phyloP scores from a whole-genome alignment of 2,329 filamentous ascomycete genomes.

The Apiospora marii region DNA sequence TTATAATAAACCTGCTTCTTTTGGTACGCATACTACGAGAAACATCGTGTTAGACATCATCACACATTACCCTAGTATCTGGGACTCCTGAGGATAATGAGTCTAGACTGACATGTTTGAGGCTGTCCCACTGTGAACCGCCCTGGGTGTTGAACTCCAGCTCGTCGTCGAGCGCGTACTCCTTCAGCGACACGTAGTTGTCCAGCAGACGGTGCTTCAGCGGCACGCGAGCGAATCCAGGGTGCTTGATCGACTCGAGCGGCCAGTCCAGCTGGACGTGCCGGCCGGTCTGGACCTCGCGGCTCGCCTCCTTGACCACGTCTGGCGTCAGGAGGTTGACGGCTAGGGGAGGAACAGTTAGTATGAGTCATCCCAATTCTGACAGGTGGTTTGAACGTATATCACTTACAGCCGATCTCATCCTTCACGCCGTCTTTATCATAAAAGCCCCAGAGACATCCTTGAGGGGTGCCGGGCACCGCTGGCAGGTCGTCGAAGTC shows the following conservation, averaged over 20 bases:
- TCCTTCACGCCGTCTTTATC: neutral
- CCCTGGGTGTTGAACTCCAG: slow-evolving; percentile 29
- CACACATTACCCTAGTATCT: neutral
- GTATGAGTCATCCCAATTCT: neutral
- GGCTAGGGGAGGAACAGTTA: neutral
- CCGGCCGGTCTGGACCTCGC: neutral
- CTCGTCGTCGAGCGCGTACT: slow-evolving; percentile 6
- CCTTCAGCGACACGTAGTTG: neutral
- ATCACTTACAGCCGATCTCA: neutral
- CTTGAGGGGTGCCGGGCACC: neutral
- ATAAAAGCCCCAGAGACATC: neutral
- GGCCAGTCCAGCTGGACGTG: slow-evolving; percentile 4
- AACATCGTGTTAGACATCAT: neutral
- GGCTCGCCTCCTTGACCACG: neutral
- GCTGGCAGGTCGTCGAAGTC: slow-evolving; percentile 4
- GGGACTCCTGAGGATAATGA: neutral
- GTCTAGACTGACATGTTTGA: neutral
- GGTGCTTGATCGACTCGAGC: slow-evolving; percentile 5
- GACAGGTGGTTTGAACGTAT: neutral
- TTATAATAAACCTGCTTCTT: slow-evolving; percentile 4
- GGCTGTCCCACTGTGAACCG: slow-evolving; percentile 30
- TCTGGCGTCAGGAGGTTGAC: neutral
- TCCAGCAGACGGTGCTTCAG: neutral
- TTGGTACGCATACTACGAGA: neutral
- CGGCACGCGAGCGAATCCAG: neutral